These are phyloP conservation scores for Colletotrichum spinosum DNA, from an alignment of 2,329 filamentous ascomycete species.

Conservation along the genomic window DNA sequence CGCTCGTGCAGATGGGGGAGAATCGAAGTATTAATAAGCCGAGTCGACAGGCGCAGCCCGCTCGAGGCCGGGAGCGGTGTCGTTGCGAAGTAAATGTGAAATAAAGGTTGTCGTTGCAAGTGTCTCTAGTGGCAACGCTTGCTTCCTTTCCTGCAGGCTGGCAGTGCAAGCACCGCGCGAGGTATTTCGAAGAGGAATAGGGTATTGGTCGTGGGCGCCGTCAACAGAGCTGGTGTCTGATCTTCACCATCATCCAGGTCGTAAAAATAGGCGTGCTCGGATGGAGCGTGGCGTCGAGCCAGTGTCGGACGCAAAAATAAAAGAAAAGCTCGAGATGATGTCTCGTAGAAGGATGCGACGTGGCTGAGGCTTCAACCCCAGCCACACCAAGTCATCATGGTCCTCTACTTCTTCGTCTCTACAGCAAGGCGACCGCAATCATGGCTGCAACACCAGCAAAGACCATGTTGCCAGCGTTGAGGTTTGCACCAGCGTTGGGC, in stretches of 20 bases:
- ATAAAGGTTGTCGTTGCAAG: slow-evolving; percentile 30
- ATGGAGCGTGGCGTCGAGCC: slow-evolving; percentile 7
- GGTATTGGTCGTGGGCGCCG: slow-evolving; percentile 26
- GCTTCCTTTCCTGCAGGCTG: slow-evolving; percentile 36
- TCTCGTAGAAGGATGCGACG: slow-evolving; percentile 34
- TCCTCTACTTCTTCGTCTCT: not conserved
- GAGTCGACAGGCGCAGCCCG: slow-evolving; percentile 1
- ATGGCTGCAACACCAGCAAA: slow-evolving; percentile 63
- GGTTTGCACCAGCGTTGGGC: slow-evolving; percentile 46
- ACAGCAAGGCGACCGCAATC: slow-evolving; percentile 63
- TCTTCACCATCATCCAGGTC: slow-evolving; percentile 27
- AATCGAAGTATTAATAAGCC: slow-evolving; percentile 34
- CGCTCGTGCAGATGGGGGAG: slow-evolving; percentile 30
- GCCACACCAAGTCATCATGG: not conserved
- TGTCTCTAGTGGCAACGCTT: slow-evolving; percentile 28
- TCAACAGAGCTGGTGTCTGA: slow-evolving; percentile 22
- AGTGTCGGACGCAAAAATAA: slow-evolving; percentile 15
- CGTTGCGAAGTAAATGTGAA: slow-evolving; percentile 10
- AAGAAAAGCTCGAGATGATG: slow-evolving; percentile 28
- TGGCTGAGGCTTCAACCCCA: slow-evolving; percentile 7
- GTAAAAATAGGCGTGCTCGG: slow-evolving; percentile 21
- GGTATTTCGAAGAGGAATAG: slow-evolving; percentile 29
- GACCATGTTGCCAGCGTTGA: slow-evolving; percentile 58
- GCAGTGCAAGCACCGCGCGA: slow-evolving; percentile 32
- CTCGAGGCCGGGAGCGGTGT: not conserved